Conservation (phyloP, 768 basidiomycete species). For the Tylopilus felleus region DNA sequence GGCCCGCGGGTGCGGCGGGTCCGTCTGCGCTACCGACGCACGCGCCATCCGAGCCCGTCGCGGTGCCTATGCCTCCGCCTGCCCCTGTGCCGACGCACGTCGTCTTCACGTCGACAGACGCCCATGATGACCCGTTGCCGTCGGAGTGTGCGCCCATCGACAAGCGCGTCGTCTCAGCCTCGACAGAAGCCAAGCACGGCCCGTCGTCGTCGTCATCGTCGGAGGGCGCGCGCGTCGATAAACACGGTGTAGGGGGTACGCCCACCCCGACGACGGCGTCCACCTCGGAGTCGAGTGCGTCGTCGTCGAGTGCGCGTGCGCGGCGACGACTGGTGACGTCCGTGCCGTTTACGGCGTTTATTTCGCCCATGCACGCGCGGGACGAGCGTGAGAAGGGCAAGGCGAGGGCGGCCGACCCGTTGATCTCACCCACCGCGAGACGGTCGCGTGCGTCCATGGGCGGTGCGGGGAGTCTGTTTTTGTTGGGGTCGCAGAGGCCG, state of each 20-base stretch:
- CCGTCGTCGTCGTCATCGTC: not conserved
- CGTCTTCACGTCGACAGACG: not conserved
- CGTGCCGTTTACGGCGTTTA: conserved; percentile 21
- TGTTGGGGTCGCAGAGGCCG: not conserved
- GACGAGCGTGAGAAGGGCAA: no score
- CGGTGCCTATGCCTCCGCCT: not conserved
- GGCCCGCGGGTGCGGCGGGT: not conserved
- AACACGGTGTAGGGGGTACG: not conserved
- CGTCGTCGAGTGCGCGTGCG: not conserved
- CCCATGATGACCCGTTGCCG: no score
- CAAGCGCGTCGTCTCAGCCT: no score
- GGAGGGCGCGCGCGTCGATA: not conserved
- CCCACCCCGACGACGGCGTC: not conserved
- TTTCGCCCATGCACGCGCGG: conserved; percentile 13
- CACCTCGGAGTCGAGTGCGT: not conserved
- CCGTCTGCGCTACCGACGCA: not conserved
- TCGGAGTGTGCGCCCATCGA: no score
- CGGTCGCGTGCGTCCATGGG: not conserved
- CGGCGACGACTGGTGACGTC: not conserved
- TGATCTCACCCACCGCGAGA: not conserved
- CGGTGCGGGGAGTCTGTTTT: no score
- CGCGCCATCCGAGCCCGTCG: not conserved
- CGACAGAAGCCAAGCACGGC: no score
- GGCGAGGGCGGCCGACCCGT: not conserved
- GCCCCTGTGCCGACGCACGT: not conserved